A percentile compares a stretch with the other conserved stretches of the same genome.
Evolutionary conservation across 2,329 filamentous ascomycete genomes (phyloP).

Genomic region (Zymoseptoria ardabiliae): DNA sequence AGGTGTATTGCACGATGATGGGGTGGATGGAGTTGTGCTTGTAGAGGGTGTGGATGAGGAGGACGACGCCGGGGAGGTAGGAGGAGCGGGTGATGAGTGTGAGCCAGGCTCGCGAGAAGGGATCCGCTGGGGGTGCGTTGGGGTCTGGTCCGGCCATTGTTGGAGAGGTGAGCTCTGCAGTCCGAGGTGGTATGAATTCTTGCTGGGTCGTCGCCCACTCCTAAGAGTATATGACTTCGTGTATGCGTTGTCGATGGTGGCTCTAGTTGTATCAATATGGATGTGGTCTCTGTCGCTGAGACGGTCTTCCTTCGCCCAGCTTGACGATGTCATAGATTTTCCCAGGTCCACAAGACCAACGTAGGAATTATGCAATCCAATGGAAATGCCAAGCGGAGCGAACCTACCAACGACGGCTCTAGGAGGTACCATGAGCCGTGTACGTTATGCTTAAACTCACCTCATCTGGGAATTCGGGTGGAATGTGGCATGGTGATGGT

Average conservation of each 20-base stretch:
- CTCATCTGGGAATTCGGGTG: neutral
- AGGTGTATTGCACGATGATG: slow-evolving; percentile 45
- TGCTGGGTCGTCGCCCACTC: neutral
- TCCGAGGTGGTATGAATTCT: neutral
- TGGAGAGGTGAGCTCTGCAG: neutral
- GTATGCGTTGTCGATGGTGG: neutral
- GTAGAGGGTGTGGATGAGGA: slow-evolving; percentile 44
- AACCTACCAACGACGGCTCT: neutral
- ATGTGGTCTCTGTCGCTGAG: too few species aligned
- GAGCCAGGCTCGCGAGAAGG: slow-evolving; percentile 11
- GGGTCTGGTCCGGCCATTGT: slow-evolving; percentile 8
- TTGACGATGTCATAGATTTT: neutral
- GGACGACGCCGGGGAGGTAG: slow-evolving; percentile 46
- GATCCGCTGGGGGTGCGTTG: slow-evolving; percentile 6
- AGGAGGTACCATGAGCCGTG: neutral
- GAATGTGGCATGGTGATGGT: neutral
- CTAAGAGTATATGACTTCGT: neutral
- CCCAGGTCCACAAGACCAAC: neutral
- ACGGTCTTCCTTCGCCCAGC: too few species aligned
- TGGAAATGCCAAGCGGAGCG: neutral
- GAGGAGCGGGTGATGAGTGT: slow-evolving; percentile 46
- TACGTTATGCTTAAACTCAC: neutral
- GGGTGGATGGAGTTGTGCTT: slow-evolving; percentile 41
- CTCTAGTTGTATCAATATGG: too few species aligned
- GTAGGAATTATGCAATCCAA: neutral